Conservation (phyloP, 305 asterid species). For the Coffea humblotiana region DNA sequence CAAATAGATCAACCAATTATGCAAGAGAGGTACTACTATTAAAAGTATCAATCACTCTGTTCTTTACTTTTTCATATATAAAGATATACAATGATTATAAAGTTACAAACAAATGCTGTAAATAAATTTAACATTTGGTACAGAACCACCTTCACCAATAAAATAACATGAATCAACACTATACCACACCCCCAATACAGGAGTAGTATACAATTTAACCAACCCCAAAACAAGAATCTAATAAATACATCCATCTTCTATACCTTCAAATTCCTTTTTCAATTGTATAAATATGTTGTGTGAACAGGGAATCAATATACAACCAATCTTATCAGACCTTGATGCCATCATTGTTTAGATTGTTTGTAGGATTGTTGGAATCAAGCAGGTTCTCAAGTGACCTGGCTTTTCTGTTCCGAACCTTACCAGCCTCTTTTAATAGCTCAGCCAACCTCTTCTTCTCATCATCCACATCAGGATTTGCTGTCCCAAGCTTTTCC, state of each 20-base stretch:
- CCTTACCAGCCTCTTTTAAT: slow-evolving; percentile 74
- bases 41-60: background rate
- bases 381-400: slow-evolving; percentile 77
- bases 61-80: background rate
- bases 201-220: slow-evolving; percentile 23
- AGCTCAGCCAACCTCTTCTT: slow-evolving; percentile 83
- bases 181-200: background rate
- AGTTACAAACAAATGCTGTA: slow-evolving; percentile 4
- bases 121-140: slow-evolving; percentile 17
- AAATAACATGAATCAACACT: slow-evolving; percentile 5
- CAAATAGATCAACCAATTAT: background rate
- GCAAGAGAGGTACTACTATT: background rate
- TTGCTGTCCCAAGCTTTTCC: slow-evolving; percentile 97
- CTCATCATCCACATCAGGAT: slow-evolving; percentile 88
- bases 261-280: slow-evolving; percentile 26
- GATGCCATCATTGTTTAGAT: slow-evolving; percentile 43
- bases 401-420: slow-evolving; percentile 63
- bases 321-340: slow-evolving; percentile 48
- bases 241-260: slow-evolving; percentile 43
- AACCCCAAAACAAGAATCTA: slow-evolving; percentile 38
- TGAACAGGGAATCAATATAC: slow-evolving; percentile 43
- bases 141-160: slow-evolving; percentile 10
- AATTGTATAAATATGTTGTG: slow-evolving; percentile 28
- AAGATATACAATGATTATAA: background rate
- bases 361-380: slow-evolving; percentile 48